phyloP scores from a whole-genome alignment of 2,329 filamentous ascomycete species.

The Aspergillus sp. region DNA sequence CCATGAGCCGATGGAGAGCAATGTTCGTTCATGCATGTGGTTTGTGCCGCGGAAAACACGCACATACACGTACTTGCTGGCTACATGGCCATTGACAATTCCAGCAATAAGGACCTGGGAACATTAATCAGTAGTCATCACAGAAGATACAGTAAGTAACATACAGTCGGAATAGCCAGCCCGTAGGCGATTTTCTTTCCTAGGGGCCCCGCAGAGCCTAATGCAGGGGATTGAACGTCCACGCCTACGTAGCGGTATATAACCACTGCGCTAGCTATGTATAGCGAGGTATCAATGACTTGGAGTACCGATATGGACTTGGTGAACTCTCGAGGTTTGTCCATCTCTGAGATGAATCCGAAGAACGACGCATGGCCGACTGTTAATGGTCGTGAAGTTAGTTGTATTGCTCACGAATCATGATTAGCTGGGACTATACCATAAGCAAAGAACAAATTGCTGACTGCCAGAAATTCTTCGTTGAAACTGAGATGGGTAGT shows the following conservation, averaged over 20 bases:
- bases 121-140: background rate
- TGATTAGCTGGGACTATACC: conserved; percentile 32
- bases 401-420: background rate
- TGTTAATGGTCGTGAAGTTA: conserved; percentile 1
- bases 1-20: conserved; percentile 59
- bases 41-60: conserved; percentile 63
- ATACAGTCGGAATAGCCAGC: conserved; percentile 64
- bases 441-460: conserved; percentile 72
- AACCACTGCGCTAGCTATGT: conserved; percentile 65
- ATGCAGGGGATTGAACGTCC: conserved; percentile 64
- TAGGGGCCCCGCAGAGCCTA: conserved; percentile 59
- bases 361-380: conserved; percentile 67
- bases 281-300: conserved; percentile 61
- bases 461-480: conserved; percentile 61
- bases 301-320: conserved; percentile 67
- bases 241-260: conserved; percentile 68
- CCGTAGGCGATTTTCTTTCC: conserved; percentile 68
- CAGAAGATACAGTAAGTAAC: background rate
- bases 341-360: conserved; percentile 65
- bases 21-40: conserved; percentile 53
- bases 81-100: conserved; percentile 68
- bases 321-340: conserved; percentile 60
- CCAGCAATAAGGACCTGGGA: conserved; percentile 65
- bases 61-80: conserved; percentile 66
- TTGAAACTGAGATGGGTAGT: conserved; percentile 49